Evolutionary conservation across 805 yeast species (phyloP), one percentile per base, ranked within the genome.

Genomic region (Pichia nakasei): DNA sequence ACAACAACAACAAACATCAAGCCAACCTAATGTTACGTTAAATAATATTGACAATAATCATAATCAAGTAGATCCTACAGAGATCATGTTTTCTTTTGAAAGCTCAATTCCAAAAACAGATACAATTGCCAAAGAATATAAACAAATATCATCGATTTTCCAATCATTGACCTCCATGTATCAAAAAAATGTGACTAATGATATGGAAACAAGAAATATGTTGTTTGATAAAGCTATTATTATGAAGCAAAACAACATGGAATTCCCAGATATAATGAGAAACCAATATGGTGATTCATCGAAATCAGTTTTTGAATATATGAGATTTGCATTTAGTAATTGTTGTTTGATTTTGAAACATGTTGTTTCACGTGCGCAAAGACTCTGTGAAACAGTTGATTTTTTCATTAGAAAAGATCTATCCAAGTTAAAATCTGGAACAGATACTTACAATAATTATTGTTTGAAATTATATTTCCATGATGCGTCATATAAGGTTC

Each of bases 241-340:
- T 15, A 13, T 39, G 5, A 35, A 35, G 3, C 13, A 26, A 15
- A 22, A 22, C 5, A 35, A 39, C 6, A 15, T 19, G 1, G 24
- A 4, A 4, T 22, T 39, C 2, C 40, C 42, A 11, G 33, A 39
- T 3, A 22, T 43, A 1, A 35, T 39, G 27, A 11, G 13, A 9
- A 20, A 39, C 22, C 46, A 43, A 29, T 43, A 39, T 19, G n/a
- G 18, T 5, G 43, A 35, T 31, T 19, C 40, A 9, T 26, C 46
- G 2, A 38, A 38, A 22, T 39, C 46, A 4, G 5, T 43, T 3
- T 12, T 39, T 12, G 21, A 39, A 5, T 39, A 13, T 36, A 34
- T 43, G 36, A 12, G 33, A 4, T 43, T 35, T 34, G n/a, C 32
- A 17, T 29, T 39, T 9, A 4, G 5, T 5, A 20, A 15, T 11